Conservation (phyloP, 2,329 filamentous ascomycete genomes). For the Aspergillus sp. region DNA sequence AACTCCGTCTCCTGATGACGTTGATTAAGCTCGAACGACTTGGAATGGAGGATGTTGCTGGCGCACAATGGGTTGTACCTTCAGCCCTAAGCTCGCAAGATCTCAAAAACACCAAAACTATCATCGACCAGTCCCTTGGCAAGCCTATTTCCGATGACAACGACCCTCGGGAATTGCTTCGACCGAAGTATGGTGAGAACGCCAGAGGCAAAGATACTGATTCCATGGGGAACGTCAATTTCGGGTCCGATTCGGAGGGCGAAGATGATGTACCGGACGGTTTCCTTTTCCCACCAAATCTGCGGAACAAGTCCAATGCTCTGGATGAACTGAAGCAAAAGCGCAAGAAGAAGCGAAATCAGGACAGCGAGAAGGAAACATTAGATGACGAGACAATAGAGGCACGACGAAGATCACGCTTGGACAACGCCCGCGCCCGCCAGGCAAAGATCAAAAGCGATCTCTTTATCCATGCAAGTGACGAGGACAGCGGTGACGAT, state of each 20-base stretch:
- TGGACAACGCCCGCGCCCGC: slow-evolving; percentile 68
- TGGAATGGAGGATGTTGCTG: slow-evolving; percentile 62
- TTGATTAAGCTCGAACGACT: slow-evolving; percentile 63
- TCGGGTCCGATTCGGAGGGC: slow-evolving; percentile 64
- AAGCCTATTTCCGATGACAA: slow-evolving; percentile 69
- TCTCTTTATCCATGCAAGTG: slow-evolving; percentile 71
- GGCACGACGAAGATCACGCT: slow-evolving; percentile 55
- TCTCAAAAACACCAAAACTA: slow-evolving; percentile 61
- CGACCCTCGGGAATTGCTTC: slow-evolving; percentile 70
- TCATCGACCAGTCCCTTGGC: slow-evolving; percentile 72
- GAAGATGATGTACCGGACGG: slow-evolving; percentile 53
- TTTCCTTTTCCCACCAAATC: slow-evolving; percentile 58
- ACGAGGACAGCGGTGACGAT: slow-evolving; percentile 80
- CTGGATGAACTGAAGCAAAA: slow-evolving; percentile 55
- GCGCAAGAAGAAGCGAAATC: slow-evolving; percentile 51
- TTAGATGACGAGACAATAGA: slow-evolving; percentile 56
- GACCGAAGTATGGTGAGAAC: slow-evolving; percentile 54
- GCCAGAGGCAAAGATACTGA: slow-evolving; percentile 22
- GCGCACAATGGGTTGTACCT: slow-evolving; percentile 73
- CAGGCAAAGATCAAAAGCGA: slow-evolving; percentile 75
- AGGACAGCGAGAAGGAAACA: slow-evolving; percentile 46
- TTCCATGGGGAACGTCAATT: slow-evolving; percentile 47
- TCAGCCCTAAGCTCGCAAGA: slow-evolving; percentile 56
- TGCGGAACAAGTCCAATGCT: slow-evolving; percentile 44
- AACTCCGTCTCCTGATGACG: slow-evolving; percentile 76